phyloP scores from a whole-genome alignment of 2,329 filamentous ascomycete genomes.

The Aspergillus novoparasiticus region DNA sequence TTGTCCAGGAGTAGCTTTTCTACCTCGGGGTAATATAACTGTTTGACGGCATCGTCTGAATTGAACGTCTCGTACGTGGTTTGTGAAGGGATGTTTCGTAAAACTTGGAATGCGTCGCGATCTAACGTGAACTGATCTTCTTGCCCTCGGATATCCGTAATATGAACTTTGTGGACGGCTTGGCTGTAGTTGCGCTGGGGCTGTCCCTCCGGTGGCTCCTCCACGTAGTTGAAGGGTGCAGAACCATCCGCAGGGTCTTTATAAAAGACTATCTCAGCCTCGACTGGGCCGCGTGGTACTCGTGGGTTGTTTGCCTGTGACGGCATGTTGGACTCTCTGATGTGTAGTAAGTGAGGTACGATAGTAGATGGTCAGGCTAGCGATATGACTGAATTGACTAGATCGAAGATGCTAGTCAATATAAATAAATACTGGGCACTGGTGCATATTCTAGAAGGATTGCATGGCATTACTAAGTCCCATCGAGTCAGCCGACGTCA shows the following conservation, averaged over 20 bases:
- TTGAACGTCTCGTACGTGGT: constrained; percentile 62
- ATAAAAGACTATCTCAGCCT: constrained; percentile 68
- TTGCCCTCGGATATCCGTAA: constrained; percentile 73
- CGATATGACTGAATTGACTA: neutral
- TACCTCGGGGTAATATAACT: constrained; percentile 81
- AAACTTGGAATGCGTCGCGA: constrained; percentile 71
- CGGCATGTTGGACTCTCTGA: neutral
- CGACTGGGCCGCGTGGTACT: constrained; percentile 63
- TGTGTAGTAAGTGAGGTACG: neutral
- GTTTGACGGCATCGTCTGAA: constrained; percentile 66
- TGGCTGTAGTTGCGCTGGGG: constrained; percentile 67
- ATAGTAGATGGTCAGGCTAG: neutral
- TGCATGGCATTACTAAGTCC: neutral
- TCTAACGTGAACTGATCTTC: constrained; percentile 68
- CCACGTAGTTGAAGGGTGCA: constrained; percentile 68
- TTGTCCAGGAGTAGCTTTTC: constrained; percentile 68
- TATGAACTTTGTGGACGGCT: constrained; percentile 53
- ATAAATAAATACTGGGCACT: neutral
- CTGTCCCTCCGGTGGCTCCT: constrained; percentile 60
- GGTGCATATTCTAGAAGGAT: neutral
- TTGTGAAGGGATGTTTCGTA: constrained; percentile 60
- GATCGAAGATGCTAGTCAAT: neutral
- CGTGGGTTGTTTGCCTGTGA: constrained; percentile 5
- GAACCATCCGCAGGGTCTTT: constrained; percentile 61
- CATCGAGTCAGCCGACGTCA: neutral